Evolutionary conservation across 2,329 filamentous ascomycete species (phyloP), one percentile per base, ranked within the genome.

Genomic region (Pseudocercospora ulei): DNA sequence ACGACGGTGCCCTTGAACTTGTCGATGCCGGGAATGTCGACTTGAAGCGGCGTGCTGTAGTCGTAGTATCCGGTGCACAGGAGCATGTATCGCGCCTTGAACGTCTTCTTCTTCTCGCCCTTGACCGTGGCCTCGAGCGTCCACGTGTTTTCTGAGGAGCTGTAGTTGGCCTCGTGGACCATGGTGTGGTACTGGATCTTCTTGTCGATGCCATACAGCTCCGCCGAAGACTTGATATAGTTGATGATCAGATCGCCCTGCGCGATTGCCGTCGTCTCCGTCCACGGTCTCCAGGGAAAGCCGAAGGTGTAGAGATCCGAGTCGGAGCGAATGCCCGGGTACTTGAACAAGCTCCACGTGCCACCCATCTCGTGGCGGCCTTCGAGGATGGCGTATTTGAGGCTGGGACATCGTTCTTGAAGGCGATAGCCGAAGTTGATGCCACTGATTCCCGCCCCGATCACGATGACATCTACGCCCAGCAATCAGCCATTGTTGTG

Each of bases 261-360:
- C 2, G 66, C 67, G 35, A 70, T 69, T 1, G 65, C 57, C 18
- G 60, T 62, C 12, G 59, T 53, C 38, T 72, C 62, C 6, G 62
- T 63, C 81, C 81, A 87, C 0, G 78, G 78, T 26, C 74, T 69
- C 75, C 80, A 87, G 1, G 71, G 61, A 50, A 85, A 85, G 11
- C 67, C 67, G 40, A 69, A 68, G 3, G 67, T 70, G 51, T 68
- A 62, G 28, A 70, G 55, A 46, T 70, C 67, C 0, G 64, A 66
- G 43, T 69, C 66, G 11, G 65, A 68, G 8, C 66, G 64, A 47
- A 83, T 78, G 5, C 82, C 45, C 0, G 80, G 82, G 50, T 85
- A 88, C 25, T 70, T 73, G 64, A 85, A 88, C 2, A 86, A 63
- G 52, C 80, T 76, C 82, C 82, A 87, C 0, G 82, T 88, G 1